Percentiles rank a stretch among this genome's conserved stretches.
These are phyloP conservation scores for Rutstroemia sp. DNA, from an alignment of 2,329 filamentous ascomycete genomes.

Conservation along the genomic window DNA sequence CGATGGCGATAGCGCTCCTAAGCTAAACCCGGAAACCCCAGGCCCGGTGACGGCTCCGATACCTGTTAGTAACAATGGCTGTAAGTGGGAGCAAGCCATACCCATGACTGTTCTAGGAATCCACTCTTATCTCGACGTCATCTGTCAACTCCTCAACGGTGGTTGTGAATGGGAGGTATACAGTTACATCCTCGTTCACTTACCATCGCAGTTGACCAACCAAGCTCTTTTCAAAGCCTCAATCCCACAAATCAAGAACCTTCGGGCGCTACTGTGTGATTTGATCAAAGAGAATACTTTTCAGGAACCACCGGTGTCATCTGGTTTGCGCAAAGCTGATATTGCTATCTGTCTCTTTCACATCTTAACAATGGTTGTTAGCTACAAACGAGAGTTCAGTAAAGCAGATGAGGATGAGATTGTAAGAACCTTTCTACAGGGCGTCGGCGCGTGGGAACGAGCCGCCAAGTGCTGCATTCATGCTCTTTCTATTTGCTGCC, in stretches of 20 bases:
- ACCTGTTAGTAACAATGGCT: background rate
- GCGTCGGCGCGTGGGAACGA: slow-evolving; percentile 75
- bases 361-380: slow-evolving; percentile 77
- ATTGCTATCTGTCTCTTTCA: slow-evolving; percentile 86
- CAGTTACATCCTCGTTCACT: slow-evolving; percentile 78
- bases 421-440: slow-evolving; percentile 77
- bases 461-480: slow-evolving; percentile 93
- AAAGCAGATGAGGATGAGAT: slow-evolving; percentile 86
- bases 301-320: slow-evolving; percentile 71
- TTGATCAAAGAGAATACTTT: slow-evolving; percentile 72
- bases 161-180: slow-evolving; percentile 87
- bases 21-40: no score
- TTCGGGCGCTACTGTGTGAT: slow-evolving; percentile 73
- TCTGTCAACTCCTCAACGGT: slow-evolving; percentile 66
- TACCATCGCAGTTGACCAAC: slow-evolving; percentile 84
- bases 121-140: slow-evolving; percentile 61
- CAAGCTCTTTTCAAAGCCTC: slow-evolving; percentile 74
- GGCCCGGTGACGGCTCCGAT: background rate
- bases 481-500: slow-evolving; percentile 87
- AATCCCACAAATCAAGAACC: slow-evolving; percentile 64
- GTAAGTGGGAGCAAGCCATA: background rate
- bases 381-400: slow-evolving; percentile 79
- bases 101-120: slow-evolving; percentile 20
- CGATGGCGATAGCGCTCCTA: background rate
- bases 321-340: slow-evolving; percentile 77